These are phyloP conservation scores for Claviceps citrina DNA, from an alignment of 2,329 filamentous ascomycete species.

Conservation along the genomic window DNA sequence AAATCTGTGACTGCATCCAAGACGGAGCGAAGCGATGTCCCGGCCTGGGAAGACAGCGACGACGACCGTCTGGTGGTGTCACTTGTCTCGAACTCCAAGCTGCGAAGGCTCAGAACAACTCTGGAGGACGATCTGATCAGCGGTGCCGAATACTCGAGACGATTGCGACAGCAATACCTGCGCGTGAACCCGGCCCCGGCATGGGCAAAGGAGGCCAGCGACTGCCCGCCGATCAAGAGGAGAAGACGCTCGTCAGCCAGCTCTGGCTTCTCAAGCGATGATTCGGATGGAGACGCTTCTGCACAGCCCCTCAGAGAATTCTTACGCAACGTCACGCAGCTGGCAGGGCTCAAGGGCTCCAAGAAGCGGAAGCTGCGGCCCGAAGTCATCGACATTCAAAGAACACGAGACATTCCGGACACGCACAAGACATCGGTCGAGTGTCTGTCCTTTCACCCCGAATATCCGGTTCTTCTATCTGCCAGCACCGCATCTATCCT, in stretches of 20 bases:
- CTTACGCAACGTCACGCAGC: slow-evolving; percentile 55
- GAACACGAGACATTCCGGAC: slow-evolving; percentile 71
- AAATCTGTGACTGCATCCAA: slow-evolving; percentile 14
- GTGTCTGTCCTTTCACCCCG: slow-evolving; percentile 77
- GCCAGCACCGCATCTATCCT: slow-evolving; percentile 74
- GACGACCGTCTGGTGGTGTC: slow-evolving; percentile 80
- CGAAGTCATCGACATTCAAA: slow-evolving; percentile 80
- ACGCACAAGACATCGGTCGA: slow-evolving; percentile 65
- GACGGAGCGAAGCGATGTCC: slow-evolving; percentile 23
- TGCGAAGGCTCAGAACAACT: slow-evolving; percentile 69
- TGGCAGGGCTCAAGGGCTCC: slow-evolving; percentile 38
- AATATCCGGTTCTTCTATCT: slow-evolving; percentile 75
- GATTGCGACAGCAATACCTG: slow-evolving; percentile 65
- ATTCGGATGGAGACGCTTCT: slow-evolving; percentile 45
- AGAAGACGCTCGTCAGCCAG: slow-evolving; percentile 36
- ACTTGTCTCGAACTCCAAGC: slow-evolving; percentile 50
- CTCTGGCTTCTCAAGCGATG: slow-evolving; percentile 34
- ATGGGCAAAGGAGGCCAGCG: slow-evolving; percentile 40
- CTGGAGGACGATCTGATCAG: slow-evolving; percentile 76
- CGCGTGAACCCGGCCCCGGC: slow-evolving; percentile 43
- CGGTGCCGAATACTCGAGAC: slow-evolving; percentile 69
- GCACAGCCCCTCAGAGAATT: slow-evolving; percentile 66
- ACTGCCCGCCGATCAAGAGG: slow-evolving; percentile 34
- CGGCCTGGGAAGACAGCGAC: slow-evolving; percentile 89
- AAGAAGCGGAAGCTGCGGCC: slow-evolving; percentile 63